Conservation (phyloP, 2,329 filamentous ascomycete genomes). For the Cercospora zeae-maydis region DNA sequence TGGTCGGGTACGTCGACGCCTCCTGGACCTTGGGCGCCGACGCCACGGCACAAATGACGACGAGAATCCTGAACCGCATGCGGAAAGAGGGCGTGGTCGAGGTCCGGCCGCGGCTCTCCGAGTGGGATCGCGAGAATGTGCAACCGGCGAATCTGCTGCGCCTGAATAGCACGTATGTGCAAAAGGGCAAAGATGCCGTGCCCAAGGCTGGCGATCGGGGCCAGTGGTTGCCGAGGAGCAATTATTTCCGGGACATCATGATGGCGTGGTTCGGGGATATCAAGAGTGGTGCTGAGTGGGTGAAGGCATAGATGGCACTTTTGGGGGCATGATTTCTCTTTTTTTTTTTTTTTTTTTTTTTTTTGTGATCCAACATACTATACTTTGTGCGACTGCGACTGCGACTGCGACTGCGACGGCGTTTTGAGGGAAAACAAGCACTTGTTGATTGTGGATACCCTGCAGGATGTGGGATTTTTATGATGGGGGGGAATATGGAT, state of each 20-base stretch:
- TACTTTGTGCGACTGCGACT: no score
- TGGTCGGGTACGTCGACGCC: constrained; percentile 59
- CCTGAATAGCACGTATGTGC: constrained; percentile 52
- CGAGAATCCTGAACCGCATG: constrained; percentile 53
- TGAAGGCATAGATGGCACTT: constrained; percentile 10
- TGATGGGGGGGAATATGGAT: no score
- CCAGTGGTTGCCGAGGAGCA: constrained; percentile 44
- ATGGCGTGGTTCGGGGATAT: constrained; percentile 44
- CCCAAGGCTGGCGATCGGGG: constrained; percentile 49
- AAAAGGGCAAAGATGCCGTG: constrained; percentile 41
- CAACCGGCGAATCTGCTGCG: constrained; percentile 42
- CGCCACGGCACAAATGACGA: constrained; percentile 48
- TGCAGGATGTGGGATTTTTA: no score
- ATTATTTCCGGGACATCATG: constrained; percentile 46
- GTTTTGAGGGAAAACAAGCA: not conserved
- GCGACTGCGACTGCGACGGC: not conserved
- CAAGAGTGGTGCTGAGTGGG: constrained; percentile 41
- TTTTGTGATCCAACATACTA: no score
- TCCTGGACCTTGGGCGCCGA: constrained; percentile 61
- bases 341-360: not conserved
- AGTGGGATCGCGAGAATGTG: constrained; percentile 40
- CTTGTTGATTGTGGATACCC: constrained; percentile 5
- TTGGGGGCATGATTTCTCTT: not conserved
- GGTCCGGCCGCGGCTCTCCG: constrained; percentile 44
- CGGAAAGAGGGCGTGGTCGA: constrained; percentile 40